Conservation (phyloP, 1,284 basidiomycete genomes). For the Malassezia restricta region DNA sequence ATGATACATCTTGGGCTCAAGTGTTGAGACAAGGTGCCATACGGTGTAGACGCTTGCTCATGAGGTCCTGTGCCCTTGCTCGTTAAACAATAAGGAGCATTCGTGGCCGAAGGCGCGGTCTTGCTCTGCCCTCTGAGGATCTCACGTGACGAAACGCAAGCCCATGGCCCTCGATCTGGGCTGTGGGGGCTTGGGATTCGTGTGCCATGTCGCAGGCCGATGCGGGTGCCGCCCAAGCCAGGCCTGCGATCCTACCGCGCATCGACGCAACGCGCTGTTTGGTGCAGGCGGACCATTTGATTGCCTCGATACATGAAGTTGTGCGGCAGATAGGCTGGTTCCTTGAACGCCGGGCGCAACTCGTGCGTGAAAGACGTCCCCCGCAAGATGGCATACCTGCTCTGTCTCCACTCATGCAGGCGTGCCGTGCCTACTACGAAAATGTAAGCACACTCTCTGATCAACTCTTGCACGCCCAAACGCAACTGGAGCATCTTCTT, state of each 20-base stretch:
- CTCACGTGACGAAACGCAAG: too few relatives aligned
- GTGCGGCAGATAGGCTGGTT: conserved; percentile 13
- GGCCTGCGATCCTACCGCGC: background rate
- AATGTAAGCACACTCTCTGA: background rate
- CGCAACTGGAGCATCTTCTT: conserved; percentile 3
- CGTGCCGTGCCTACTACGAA: background rate
- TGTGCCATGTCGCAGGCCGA: background rate
- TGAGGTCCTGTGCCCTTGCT: conserved; percentile 13
- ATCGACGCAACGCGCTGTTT: background rate
- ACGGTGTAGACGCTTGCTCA: conserved; percentile 8
- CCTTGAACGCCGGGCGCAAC: conserved; percentile 6
- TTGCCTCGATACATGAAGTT: background rate
- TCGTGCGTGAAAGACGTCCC: conserved; percentile 1
- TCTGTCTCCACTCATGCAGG: background rate
- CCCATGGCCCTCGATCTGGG: too few relatives aligned
- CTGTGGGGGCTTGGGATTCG: too few relatives aligned
- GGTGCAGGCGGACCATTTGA: background rate
- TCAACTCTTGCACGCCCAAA: conserved; percentile 9
- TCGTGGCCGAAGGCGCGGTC: background rate
- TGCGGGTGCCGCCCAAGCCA: background rate
- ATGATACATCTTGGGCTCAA: conserved; percentile 5
- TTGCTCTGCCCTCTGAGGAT: too few relatives aligned
- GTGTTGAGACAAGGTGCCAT: conserved; percentile 6
- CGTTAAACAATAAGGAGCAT: conserved; percentile 14
- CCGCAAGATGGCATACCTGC: background rate